Evolutionary conservation across 495 filamentous ascomycete genomes (phyloP).

Genomic region (Opeltia flavorubescens): DNA sequence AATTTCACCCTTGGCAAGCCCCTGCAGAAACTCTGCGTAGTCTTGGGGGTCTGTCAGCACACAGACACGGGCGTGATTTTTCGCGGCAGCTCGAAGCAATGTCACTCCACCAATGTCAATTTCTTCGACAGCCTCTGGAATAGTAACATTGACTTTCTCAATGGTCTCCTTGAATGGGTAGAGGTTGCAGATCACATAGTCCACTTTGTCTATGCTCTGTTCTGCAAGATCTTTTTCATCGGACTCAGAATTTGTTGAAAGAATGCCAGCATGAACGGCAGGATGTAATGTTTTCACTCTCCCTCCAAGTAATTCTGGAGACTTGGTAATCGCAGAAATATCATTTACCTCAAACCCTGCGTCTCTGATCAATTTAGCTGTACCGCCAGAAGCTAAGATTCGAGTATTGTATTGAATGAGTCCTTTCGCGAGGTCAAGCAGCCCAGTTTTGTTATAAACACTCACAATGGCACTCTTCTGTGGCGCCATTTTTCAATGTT

Average conservation of each 20-base stretch:
- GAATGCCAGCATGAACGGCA: conserved; percentile 84
- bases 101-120: conserved; percentile 97
- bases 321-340: conserved; percentile 91
- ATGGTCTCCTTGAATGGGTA: conserved; percentile 95
- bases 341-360: conserved; percentile 93
- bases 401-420: conserved; percentile 81
- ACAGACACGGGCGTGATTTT: conserved; percentile 90
- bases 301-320: conserved; percentile 95
- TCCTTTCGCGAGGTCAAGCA: conserved; percentile 91
- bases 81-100: conserved; percentile 87
- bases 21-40: conserved; percentile 85
- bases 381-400: conserved; percentile 86
- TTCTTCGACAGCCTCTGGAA: conserved; percentile 93
- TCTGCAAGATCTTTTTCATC: conserved; percentile 94
- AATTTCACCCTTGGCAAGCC: conserved; percentile 76
- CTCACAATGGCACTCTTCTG: conserved; percentile 61
- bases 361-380: conserved; percentile 86
- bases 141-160: conserved; percentile 89
- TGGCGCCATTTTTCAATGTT: no score
- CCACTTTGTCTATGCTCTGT: conserved; percentile 93
- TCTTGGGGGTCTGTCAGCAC: conserved; percentile 87
- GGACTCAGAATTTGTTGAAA: conserved; percentile 79
- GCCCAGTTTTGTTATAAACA: conserved; percentile 96
- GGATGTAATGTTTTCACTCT: conserved; percentile 96
- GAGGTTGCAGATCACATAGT: conserved; percentile 96